Percentiles rank a stretch among this genome's conserved stretches.
Evolutionary conservation across 495 filamentous ascomycete genomes (phyloP).

Genomic region (Arthonia radiata): DNA sequence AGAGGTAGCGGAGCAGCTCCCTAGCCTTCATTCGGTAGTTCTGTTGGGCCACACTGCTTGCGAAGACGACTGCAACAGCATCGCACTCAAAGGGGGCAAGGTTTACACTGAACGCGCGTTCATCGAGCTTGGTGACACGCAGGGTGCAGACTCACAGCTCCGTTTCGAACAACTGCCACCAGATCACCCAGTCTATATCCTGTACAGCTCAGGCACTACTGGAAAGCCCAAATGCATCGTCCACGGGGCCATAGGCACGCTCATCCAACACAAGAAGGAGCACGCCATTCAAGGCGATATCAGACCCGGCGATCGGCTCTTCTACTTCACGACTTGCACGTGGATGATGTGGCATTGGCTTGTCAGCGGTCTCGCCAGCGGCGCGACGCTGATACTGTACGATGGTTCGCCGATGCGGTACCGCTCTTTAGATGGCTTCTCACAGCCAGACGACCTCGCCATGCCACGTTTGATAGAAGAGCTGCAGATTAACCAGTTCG

Average conservation of each 20-base stretch:
- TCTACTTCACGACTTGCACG: constrained; percentile 74
- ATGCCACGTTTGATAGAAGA: constrained; percentile 48
- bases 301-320: constrained; percentile 35
- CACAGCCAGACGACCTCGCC: constrained; percentile 32
- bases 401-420: constrained; percentile 43
- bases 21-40: constrained; percentile 36
- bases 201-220: constrained; percentile 68
- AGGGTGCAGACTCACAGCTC: constrained; percentile 17
- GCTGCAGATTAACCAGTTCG: constrained; percentile 64
- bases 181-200: constrained; percentile 68
- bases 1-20: constrained; percentile 41
- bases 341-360: constrained; percentile 99
- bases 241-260: constrained; percentile 63
- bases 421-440: constrained; percentile 2
- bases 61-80: constrained; percentile 22
- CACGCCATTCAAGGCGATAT: constrained; percentile 66
- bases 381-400: constrained; percentile 63
- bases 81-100: constrained; percentile 21
- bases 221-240: constrained; percentile 60
- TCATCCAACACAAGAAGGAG: constrained; percentile 90
- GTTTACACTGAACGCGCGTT: constrained; percentile 28
- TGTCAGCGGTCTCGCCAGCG: constrained; percentile 54
- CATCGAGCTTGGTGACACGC: constrained; percentile 15
- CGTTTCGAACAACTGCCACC: constrained; percentile 51
- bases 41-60: constrained; percentile 45